These are phyloP conservation scores for Verticillium nonalfalfae DNA, from an alignment of 2,329 filamentous ascomycete genomes.

Conservation along the genomic window DNA sequence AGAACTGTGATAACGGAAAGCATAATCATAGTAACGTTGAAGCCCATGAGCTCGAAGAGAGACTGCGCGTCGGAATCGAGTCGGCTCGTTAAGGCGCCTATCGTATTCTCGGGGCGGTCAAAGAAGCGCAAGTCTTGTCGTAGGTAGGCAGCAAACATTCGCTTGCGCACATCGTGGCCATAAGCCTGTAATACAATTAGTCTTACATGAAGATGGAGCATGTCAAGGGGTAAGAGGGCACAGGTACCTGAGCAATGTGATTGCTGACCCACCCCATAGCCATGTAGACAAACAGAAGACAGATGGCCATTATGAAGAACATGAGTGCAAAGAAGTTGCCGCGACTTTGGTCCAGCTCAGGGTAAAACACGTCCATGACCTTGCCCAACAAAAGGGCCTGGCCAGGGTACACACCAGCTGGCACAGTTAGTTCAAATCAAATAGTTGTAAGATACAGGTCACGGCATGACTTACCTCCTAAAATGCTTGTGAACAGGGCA, in stretches of 20 bases:
- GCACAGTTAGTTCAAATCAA: no score
- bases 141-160: conserved; percentile 21
- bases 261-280: conserved; percentile 13
- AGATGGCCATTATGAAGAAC: conserved; percentile 19
- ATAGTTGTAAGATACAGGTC: no score
- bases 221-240: no score
- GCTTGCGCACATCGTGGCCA: no score
- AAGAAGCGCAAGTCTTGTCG: conserved; percentile 35
- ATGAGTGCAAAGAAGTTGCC: conserved; percentile 32
- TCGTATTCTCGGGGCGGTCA: conserved; percentile 22
- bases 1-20: conserved; percentile 31
- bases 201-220: no score
- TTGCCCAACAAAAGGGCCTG: conserved; percentile 34
- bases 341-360: conserved; percentile 5
- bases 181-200: no score
- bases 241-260: conserved; percentile 11
- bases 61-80: conserved; percentile 27
- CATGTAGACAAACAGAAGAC: conserved; percentile 14
- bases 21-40: conserved; percentile 33
- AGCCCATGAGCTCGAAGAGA: conserved; percentile 36
- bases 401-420: conserved; percentile 27
- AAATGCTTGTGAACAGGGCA: background rate
- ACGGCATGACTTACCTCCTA: no score
- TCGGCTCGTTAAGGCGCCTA: conserved; percentile 23
- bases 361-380: conserved; percentile 26